Percentiles rank a stretch among this genome's conserved stretches.
phyloP scores from a whole-genome alignment of 2,329 filamentous ascomycete species.

The Cercospora janseana region DNA sequence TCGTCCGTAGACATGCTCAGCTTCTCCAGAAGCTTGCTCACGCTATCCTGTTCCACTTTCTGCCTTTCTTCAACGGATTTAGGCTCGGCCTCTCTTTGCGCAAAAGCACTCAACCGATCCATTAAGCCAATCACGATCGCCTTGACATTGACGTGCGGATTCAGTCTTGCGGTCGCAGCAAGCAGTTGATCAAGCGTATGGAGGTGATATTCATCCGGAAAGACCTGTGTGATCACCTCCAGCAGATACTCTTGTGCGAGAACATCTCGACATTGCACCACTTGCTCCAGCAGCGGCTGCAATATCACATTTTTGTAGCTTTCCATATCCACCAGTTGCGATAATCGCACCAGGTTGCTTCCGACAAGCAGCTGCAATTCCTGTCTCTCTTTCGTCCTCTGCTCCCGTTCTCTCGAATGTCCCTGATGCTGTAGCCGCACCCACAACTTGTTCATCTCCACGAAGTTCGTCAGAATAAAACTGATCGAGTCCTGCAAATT shows the following conservation, averaged over 20 bases:
- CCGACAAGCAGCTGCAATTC: constrained; percentile 94
- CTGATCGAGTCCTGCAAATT: constrained; percentile 97
- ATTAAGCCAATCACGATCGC: constrained; percentile 96
- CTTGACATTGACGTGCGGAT: constrained; percentile 97
- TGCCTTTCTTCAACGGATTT: constrained; percentile 69
- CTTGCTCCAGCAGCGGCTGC: constrained; percentile 86
- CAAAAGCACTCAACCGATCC: constrained; percentile 92
- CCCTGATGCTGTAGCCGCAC: constrained; percentile 96
- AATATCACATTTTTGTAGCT: constrained; percentile 90
- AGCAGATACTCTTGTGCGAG: constrained; percentile 95
- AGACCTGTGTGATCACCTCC: constrained; percentile 98
- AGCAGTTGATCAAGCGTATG: constrained; percentile 95
- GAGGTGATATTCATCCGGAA: constrained; percentile 96
- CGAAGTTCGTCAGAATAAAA: constrained; percentile 97
- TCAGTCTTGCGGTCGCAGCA: constrained; percentile 85
- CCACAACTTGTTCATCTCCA: constrained; percentile 99
- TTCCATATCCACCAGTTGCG: constrained; percentile 91
- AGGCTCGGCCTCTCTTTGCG: constrained; percentile 78
- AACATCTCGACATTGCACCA: constrained; percentile 96
- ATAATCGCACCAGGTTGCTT: constrained; percentile 91
- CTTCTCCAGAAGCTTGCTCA: constrained; percentile 73
- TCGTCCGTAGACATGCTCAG: constrained; percentile 65
- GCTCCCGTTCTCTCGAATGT: constrained; percentile 89
- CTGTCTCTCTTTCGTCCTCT: constrained; percentile 88
- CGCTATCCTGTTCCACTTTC: constrained; percentile 79